Evolutionary conservation across 2,329 filamentous ascomycete species (phyloP), one percentile per base, ranked within the genome.

Genomic region (Aspergillus sp.): DNA sequence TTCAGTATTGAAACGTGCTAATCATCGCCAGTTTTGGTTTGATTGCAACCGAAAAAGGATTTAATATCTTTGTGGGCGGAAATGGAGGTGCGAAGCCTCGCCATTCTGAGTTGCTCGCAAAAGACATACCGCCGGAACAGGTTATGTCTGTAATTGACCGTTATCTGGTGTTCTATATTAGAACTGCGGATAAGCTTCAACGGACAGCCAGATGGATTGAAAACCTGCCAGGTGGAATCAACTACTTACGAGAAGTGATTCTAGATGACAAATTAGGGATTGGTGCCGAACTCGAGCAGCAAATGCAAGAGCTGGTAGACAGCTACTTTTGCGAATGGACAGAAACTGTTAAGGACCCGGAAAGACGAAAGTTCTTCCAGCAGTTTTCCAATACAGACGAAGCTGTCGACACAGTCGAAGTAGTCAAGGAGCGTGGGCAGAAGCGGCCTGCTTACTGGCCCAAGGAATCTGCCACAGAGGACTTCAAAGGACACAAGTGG

Each of bases 261-360:
- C 74, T 95, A 4, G 79, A 93, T 29, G 89, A 95, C 73, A 87
- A 85, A 60, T 80, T 95, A 0, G 88, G 89, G 29, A 91, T 95
- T 57, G 86, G 82, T 63, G 85, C 83, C 3, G 84, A 87, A 4
- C 81, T 95, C 28, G 89, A 95, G 68, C 78, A 82, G 32, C 88
- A 95, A 65, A 95, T 95, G 89, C 75, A 86, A 58, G 83, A 87
- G 43, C 78, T 95, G 1, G 86, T 95, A 4, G 84, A 82, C 53
- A 81, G 80, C 10, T 95, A 84, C 74, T 94, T 93, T 71, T 89
- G 89, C 71, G 89, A 95, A 69, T 95, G 89, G 89, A 87, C 86
- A 9, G 86, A 91, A 64, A 86, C 85, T 0, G 75, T 95, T 62
- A 79, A 79, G 41, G 76, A 82, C 48, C 85, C 86, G 0, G 77